phyloP scores from a whole-genome alignment of 2,329 filamentous ascomycete species.

The Monosporascus sp. region DNA sequence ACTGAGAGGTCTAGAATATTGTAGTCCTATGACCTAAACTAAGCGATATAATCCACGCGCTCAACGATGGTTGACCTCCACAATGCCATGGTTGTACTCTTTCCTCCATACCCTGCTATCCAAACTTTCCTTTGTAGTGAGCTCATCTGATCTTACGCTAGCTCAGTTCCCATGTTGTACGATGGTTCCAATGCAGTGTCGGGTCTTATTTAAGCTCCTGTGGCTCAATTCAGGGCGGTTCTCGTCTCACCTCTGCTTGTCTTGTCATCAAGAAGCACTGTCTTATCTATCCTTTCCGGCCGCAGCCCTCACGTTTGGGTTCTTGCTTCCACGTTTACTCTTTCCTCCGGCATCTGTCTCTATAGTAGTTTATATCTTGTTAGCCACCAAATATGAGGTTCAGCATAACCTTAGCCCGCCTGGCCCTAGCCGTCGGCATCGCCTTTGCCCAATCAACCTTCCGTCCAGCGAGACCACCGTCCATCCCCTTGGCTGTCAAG shows the following conservation, averaged over 20 bases:
- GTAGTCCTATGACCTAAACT: neutral
- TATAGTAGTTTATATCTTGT: too few relatives aligned
- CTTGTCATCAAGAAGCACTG: neutral
- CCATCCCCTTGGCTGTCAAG: slow-evolving; percentile 67
- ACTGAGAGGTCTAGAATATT: neutral
- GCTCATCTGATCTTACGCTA: neutral
- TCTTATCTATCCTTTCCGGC: neutral
- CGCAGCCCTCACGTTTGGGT: neutral
- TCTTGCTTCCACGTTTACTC: neutral
- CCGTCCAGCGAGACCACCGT: slow-evolving; percentile 58
- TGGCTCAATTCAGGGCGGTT: neutral
- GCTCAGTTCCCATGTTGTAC: neutral
- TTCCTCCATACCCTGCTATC: neutral
- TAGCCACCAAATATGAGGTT: slow-evolving; percentile 19
- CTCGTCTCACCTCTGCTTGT: neutral
- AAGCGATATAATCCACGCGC: neutral
- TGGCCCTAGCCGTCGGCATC: slow-evolving; percentile 23
- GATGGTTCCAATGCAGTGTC: neutral
- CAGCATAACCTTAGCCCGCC: slow-evolving; percentile 18
- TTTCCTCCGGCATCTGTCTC: neutral
- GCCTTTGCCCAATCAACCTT: slow-evolving; percentile 47
- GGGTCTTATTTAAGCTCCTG: neutral
- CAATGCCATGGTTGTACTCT: neutral
- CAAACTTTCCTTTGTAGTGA: neutral
- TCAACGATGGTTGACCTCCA: neutral